Percentiles rank a stretch among this genome's conserved stretches.
phyloP scores from a whole-genome alignment of 192 early-diverging fungal species.

The Coemansia sp. region DNA sequence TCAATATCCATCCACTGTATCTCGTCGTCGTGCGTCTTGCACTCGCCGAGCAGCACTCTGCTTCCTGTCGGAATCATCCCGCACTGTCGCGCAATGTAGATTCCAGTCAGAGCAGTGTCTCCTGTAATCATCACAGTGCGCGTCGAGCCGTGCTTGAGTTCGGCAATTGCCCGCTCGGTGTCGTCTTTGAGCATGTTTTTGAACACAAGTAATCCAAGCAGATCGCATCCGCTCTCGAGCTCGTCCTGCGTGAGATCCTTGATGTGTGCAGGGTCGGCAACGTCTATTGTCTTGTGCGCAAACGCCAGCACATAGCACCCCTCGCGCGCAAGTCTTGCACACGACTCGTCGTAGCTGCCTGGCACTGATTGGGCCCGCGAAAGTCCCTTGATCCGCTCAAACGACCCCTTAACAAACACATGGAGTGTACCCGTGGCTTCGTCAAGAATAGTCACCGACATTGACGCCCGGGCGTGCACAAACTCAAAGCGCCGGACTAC shows the following conservation, averaged over 20 bases:
- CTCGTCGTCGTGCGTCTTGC: slow-evolving; percentile 21
- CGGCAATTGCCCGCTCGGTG: slow-evolving; percentile 64
- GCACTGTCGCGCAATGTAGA: slow-evolving; percentile 65
- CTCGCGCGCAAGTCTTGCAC: slow-evolving; percentile 60
- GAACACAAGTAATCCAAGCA: slow-evolving; percentile 70
- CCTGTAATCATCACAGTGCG: slow-evolving; percentile 84
- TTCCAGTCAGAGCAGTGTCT: slow-evolving; percentile 73
- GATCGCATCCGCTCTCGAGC: slow-evolving; percentile 59
- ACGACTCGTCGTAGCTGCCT: slow-evolving; percentile 55
- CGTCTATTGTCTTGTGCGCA: slow-evolving; percentile 58
- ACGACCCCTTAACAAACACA: slow-evolving; percentile 68
- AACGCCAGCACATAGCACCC: slow-evolving; percentile 79
- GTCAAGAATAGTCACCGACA: slow-evolving; percentile 61
- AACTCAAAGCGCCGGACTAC: slow-evolving; percentile 67
- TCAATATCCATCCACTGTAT: slow-evolving; percentile 65
- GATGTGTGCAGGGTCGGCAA: slow-evolving; percentile 43
- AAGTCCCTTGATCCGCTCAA: slow-evolving; percentile 64
- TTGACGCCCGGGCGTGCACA: slow-evolving; percentile 65
- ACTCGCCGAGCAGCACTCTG: slow-evolving; percentile 56
- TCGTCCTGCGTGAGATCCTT: slow-evolving; percentile 55
- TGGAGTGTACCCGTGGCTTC: slow-evolving; percentile 41
- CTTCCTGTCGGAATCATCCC: slow-evolving; percentile 22
- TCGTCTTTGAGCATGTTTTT: slow-evolving; percentile 77
- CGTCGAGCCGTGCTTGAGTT: slow-evolving; percentile 68
- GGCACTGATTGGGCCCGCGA: slow-evolving; percentile 56